Conservation (phyloP, 306 rosid genomes). For the Vigna hirtella region DNA sequence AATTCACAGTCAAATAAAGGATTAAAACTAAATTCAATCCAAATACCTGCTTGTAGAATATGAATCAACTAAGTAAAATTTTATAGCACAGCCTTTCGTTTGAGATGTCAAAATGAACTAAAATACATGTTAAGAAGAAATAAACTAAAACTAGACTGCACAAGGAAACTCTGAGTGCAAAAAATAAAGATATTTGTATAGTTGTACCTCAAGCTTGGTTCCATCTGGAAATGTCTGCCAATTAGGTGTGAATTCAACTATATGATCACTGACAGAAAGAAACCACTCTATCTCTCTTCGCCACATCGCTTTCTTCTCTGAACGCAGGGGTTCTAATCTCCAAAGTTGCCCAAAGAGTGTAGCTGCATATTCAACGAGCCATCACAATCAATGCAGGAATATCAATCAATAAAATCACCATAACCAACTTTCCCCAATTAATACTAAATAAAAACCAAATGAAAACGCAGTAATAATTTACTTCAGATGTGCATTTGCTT, state of each 20-base stretch:
- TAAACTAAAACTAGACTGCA: background rate
- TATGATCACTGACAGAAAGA: slow-evolving; percentile 85
- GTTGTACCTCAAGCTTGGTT: slow-evolving; percentile 78
- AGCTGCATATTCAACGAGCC: slow-evolving; percentile 55
- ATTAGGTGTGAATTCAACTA: slow-evolving; percentile 77
- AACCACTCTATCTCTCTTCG: slow-evolving; percentile 87
- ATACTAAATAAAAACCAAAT: slow-evolving; percentile 5
- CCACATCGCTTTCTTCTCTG: slow-evolving; percentile 85
- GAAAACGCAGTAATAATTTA: background rate
- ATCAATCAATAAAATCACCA: background rate
- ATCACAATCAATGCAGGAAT: slow-evolving; percentile 5
- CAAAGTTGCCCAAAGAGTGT: slow-evolving; percentile 89
- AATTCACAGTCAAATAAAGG: background rate
- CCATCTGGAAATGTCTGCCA: slow-evolving; percentile 93
- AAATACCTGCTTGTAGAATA: slow-evolving; percentile 1
- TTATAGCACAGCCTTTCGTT: slow-evolving; percentile 4
- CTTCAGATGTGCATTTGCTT: slow-evolving; percentile 31
- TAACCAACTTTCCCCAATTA: background rate
- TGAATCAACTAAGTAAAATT: slow-evolving; percentile 24
- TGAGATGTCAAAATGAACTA: background rate
- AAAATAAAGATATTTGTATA: background rate
- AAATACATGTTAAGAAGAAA: background rate
- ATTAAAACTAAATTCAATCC: background rate
- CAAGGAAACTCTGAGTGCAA: background rate
- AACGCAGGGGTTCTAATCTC: slow-evolving; percentile 78